Evolutionary conservation across 352 stramenopile species (phyloP), one percentile per base, ranked within the genome.

Genomic region (Phytophthora crassamura): DNA sequence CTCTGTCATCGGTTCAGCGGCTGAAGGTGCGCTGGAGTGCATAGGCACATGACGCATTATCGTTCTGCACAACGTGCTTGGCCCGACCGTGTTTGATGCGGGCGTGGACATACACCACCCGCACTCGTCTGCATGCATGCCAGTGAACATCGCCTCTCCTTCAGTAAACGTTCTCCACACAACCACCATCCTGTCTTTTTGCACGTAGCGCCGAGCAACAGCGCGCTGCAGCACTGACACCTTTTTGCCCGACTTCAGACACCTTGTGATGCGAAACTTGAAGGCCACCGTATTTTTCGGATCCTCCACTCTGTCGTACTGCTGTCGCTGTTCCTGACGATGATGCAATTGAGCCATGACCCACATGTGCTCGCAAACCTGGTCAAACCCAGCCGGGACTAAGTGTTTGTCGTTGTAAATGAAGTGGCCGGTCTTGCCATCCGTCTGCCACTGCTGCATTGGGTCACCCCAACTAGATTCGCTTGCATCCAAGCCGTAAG

Each of bases 151-250:
- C 5, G 50, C 64, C 43, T 72, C 64, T 3, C 64, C 64, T 25
- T 72, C 57, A 14, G 51, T 63, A 25, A 72, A 64, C 30, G 53
- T 59, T 40, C 58, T 14, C 63, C 63, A 71, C 12, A 71, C 42
- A 12, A 62, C 54, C 51, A 72, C 64, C 39, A 56, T 58, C 1
- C 58, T 50, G 4, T 47, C 48, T 6, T 35, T 40, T 11, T 68
- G 25, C 30, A 64, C 10, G 25, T 64, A 64, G 9, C 58, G 58
- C 4, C 58, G 64, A 41, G 49, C 16, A 10, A 51, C 45, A n/a
- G 61, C 9, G 5, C 64, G 43, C 58, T 68, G 64, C 10, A 72
- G n/a, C 1, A 68, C 64, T 0, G 64, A 64, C 15, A 49, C 64
- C 7, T 59, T 33, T 15, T 35, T 49, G n/a, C 45, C 56, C 0